A percentile compares a stretch with the other conserved stretches of the same genome.
Evolutionary conservation across 345 rosid genomes (phyloP).

Genomic region (Raphanus sativus): DNA sequence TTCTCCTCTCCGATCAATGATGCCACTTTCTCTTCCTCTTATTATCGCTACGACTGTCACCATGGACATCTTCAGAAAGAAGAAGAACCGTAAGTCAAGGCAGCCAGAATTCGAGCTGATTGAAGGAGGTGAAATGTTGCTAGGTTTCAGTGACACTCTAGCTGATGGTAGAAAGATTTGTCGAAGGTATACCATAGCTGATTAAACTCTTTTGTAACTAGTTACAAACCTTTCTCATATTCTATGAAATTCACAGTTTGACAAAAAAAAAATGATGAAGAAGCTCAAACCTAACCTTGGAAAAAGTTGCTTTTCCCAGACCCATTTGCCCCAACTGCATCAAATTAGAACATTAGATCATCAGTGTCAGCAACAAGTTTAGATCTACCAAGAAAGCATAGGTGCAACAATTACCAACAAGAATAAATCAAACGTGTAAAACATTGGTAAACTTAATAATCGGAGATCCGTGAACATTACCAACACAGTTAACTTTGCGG

Average conservation of each 20-base stretch:
- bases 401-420: neutral
- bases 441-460: neutral
- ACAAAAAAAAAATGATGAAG: neutral
- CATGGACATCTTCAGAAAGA: conserved; percentile 1
- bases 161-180: too few relatives aligned
- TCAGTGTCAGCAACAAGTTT: neutral
- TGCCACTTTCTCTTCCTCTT: conserved; percentile 25
- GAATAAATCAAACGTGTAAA: neutral
- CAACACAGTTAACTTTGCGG: conserved; percentile 84
- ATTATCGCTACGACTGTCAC: conserved; percentile 9
- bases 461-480: conserved; percentile 35
- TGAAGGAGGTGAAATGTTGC: too few relatives aligned
- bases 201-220: too few relatives aligned
- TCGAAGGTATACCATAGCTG: too few relatives aligned
- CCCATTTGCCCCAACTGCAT: conserved; percentile 94
- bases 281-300: conserved; percentile 57
- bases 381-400: neutral
- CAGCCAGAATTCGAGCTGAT: too few relatives aligned
- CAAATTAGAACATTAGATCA: neutral
- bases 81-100: too few relatives aligned
- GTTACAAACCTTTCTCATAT: too few relatives aligned
- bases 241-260: too few relatives aligned
- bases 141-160: too few relatives aligned
- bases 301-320: conserved; percentile 95
- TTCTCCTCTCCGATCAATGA: conserved; percentile 4